A percentile compares a stretch with the other conserved stretches of the same genome.
These are phyloP conservation scores for Cenchrus fungigraminus DNA, from an alignment of 176 grass and related monocot genomes.

Conservation along the genomic window DNA sequence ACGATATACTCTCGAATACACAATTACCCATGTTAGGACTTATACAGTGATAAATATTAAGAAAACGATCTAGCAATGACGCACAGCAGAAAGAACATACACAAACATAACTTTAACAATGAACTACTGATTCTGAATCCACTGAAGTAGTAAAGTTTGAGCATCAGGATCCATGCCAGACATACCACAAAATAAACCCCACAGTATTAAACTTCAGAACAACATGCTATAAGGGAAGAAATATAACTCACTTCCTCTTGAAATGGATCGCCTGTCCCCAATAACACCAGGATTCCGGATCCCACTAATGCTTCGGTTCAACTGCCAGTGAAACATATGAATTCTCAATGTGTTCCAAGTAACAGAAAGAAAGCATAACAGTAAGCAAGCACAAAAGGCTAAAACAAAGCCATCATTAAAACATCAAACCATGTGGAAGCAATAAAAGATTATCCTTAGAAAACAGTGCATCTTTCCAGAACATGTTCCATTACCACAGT, in stretches of 20 bases:
- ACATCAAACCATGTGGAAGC: conserved; percentile 15
- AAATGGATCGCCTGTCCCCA: conserved; percentile 90
- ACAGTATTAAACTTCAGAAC: conserved; percentile 4
- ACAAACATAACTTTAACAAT: neutral
- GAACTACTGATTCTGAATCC: conserved; percentile 6
- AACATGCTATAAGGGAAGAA: conserved; percentile 26
- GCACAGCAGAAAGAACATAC: conserved; percentile 29
- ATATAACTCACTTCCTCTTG: conserved; percentile 89
- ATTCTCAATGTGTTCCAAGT: conserved; percentile 20
- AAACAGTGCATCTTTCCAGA: conserved; percentile 1
- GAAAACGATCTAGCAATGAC: conserved; percentile 3
- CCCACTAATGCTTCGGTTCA: conserved; percentile 86
- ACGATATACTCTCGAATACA: neutral
- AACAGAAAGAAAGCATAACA: conserved; percentile 33
- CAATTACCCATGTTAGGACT: neutral
- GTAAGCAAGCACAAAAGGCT: conserved; percentile 26
- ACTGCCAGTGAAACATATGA: conserved; percentile 51
- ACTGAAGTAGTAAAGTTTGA: neutral
- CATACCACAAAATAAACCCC: conserved; percentile 23
- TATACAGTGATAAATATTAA: conserved; percentile 11
- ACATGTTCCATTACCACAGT: neutral
- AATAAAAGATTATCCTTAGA: conserved; percentile 25
- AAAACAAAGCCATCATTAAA: conserved; percentile 24
- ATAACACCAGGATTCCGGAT: conserved; percentile 83
- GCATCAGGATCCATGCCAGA: neutral